Conservation (phyloP, 257 asterid genomes). For the Solanum etuberosum region DNA sequence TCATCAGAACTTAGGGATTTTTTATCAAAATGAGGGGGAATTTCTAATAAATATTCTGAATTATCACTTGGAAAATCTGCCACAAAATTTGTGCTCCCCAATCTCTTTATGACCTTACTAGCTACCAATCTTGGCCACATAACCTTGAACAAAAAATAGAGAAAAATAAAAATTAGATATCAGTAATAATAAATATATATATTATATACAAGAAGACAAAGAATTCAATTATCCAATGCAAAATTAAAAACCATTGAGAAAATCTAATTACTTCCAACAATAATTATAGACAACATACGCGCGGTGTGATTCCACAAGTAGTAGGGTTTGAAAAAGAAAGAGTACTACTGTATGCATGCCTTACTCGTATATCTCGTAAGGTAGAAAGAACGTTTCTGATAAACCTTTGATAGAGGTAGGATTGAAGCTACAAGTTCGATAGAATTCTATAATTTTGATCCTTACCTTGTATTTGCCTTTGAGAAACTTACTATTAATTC, state of each 20-base stretch:
- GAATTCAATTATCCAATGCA: not conserved
- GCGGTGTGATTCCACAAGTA: not conserved
- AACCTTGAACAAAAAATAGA: constrained; percentile 7
- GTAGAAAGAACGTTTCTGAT: not conserved
- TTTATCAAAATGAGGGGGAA: constrained; percentile 16
- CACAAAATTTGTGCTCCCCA: constrained; percentile 40
- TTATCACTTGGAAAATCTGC: constrained; percentile 34
- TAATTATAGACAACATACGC: not conserved
- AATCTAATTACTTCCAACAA: not conserved
- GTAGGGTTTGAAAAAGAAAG: not conserved
- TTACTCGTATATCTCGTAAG: not conserved
- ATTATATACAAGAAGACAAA: not conserved
- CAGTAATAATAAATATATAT: not conserved
- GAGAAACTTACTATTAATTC: not conserved
- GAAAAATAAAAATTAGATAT: not conserved
- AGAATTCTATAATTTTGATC: not conserved
- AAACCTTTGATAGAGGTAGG: not conserved
- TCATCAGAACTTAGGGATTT: constrained; percentile 12
- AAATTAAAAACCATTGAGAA: not conserved
- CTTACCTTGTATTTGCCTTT: not conserved
- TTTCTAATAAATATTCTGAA: constrained; percentile 8
- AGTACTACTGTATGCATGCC: accelerated
- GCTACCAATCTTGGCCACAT: constrained; percentile 65
- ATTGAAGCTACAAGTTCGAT: not conserved
- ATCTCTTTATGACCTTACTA: constrained; percentile 36